These are phyloP conservation scores for Arthrobotrys entomopaga DNA, from an alignment of 2,329 filamentous ascomycete species.

Conservation along the genomic window DNA sequence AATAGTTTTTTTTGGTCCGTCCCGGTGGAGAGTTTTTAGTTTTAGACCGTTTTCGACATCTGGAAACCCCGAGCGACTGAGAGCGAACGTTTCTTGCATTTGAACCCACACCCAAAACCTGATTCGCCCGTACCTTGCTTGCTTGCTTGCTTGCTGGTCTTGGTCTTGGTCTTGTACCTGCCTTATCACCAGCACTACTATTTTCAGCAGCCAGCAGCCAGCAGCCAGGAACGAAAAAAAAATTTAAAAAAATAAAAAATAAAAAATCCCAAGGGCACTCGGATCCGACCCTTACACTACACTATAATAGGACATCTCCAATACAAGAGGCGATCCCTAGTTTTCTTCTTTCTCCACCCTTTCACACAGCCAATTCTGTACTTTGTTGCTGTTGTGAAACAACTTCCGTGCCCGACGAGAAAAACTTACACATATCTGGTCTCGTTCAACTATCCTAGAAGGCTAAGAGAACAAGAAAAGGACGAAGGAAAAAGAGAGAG, in stretches of 20 bases:
- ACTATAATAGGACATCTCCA: slow-evolving; percentile 55
- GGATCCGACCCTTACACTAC: slow-evolving; percentile 55
- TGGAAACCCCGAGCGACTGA: slow-evolving; percentile 44
- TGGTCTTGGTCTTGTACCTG: slow-evolving; percentile 56
- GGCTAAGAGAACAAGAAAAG: slow-evolving; percentile 41
- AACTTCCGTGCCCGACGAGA: slow-evolving; percentile 42
- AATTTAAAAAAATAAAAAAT: too few relatives aligned
- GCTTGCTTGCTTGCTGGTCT: too few relatives aligned
- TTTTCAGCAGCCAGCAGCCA: slow-evolving; percentile 55
- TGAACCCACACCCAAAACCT: slow-evolving; percentile 33
- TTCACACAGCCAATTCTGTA: slow-evolving; percentile 44
- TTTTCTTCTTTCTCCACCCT: slow-evolving; percentile 24
- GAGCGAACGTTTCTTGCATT: slow-evolving; percentile 51
- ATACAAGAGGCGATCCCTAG: slow-evolving; percentile 32
- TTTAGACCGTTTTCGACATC: slow-evolving; percentile 52
- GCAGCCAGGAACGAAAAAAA: too few relatives aligned
- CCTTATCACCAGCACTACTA: slow-evolving; percentile 55
- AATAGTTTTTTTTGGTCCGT: slow-evolving; percentile 12
- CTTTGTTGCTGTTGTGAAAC: slow-evolving; percentile 48
- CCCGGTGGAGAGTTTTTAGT: slow-evolving; percentile 21
- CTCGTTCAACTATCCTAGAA: slow-evolving; percentile 33
- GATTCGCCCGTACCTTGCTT: slow-evolving; percentile 55
- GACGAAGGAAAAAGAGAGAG: too few relatives aligned
- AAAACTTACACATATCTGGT: slow-evolving; percentile 36
- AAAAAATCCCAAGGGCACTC: slow-evolving; percentile 35